A percentile compares a stretch with the other conserved stretches of the same genome.
These are phyloP conservation scores for Hibiscus mutabilis DNA, from an alignment of 345 rosid genomes.

Conservation along the genomic window DNA sequence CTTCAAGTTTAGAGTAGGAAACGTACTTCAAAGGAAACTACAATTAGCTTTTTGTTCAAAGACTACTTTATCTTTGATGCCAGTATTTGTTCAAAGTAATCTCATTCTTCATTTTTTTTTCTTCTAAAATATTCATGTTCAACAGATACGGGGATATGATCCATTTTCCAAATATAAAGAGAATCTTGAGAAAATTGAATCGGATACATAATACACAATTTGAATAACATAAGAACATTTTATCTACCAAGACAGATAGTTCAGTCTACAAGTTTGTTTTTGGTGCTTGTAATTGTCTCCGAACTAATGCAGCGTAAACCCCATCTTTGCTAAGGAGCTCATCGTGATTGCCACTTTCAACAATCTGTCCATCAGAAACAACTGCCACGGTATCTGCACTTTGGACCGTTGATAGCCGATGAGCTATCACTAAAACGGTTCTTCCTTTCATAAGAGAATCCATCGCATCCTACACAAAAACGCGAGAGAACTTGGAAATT, in stretches of 20 bases:
- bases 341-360: slow-evolving; percentile 41
- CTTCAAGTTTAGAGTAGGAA: too few relatives aligned
- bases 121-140: too few relatives aligned
- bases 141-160: too few relatives aligned
- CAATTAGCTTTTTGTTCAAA: too few relatives aligned
- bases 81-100: too few relatives aligned
- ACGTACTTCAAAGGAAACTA: too few relatives aligned
- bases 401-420: slow-evolving; percentile 79
- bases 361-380: slow-evolving; percentile 72
- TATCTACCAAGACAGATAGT: not conserved
- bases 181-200: too few relatives aligned
- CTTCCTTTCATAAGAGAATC: slow-evolving; percentile 91
- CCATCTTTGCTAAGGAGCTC: slow-evolving; percentile 41
- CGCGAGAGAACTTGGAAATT: not conserved
- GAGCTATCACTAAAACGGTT: slow-evolving; percentile 92
- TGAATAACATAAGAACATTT: too few relatives aligned
- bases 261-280: slow-evolving; percentile 6
- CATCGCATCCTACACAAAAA: slow-evolving; percentile 80
- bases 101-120: too few relatives aligned
- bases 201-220: too few relatives aligned
- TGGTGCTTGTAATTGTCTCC: slow-evolving; percentile 23
- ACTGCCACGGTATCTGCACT: slow-evolving; percentile 80
- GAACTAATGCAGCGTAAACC: slow-evolving; percentile 35
- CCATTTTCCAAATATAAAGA: too few relatives aligned
- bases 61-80: too few relatives aligned